phyloP scores from a whole-genome alignment of 2,329 filamentous ascomycete genomes.

The Clathrospora elynae region DNA sequence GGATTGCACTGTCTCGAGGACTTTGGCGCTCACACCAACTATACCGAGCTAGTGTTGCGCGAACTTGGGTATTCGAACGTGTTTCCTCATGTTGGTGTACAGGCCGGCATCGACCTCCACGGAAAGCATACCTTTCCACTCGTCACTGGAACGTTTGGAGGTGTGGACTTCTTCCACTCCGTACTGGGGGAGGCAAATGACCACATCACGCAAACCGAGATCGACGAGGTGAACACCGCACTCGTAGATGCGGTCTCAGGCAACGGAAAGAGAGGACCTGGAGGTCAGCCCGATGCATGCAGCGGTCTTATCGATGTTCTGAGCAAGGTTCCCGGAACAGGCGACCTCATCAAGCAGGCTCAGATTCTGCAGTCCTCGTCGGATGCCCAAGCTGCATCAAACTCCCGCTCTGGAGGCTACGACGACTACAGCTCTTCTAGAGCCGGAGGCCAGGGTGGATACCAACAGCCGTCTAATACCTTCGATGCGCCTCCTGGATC shows the following conservation, averaged over 20 bases:
- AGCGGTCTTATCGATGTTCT: conserved; percentile 69
- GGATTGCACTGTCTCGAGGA: conserved; percentile 61
- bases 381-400: conserved; percentile 54
- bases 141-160: conserved; percentile 61
- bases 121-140: conserved; percentile 58
- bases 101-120: conserved; percentile 53
- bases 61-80: conserved; percentile 59
- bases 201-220: conserved; percentile 56
- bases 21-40: conserved; percentile 62
- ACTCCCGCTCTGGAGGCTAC: conserved; percentile 52
- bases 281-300: conserved; percentile 39
- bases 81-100: conserved; percentile 58
- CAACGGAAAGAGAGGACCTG: conserved; percentile 36
- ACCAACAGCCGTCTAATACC: conserved; percentile 31
- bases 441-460: conserved; percentile 50
- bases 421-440: conserved; percentile 49
- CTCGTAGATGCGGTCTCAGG: conserved; percentile 48
- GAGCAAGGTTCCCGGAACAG: conserved; percentile 70
- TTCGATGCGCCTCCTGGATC: conserved; percentile 54
- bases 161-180: conserved; percentile 58
- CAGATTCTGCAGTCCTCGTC: conserved; percentile 53
- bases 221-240: conserved; percentile 54
- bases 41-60: conserved; percentile 58
- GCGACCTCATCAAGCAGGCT: conserved; percentile 55
- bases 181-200: conserved; percentile 58